phyloP scores from a whole-genome alignment of 1,139 yeast genomes.

The Yamadazyma songkhlaensis region DNA sequence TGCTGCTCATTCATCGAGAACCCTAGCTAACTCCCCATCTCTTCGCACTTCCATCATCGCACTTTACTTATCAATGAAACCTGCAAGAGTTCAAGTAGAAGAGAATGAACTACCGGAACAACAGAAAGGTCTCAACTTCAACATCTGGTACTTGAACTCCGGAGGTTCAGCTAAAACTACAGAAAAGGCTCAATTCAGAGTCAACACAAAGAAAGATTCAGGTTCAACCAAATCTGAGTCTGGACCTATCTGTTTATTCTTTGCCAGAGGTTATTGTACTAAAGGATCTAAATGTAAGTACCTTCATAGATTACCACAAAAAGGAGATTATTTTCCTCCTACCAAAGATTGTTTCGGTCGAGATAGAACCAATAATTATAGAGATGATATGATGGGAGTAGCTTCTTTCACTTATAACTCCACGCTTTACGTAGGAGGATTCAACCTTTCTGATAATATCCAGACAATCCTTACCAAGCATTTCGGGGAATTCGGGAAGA shows the following conservation, averaged over 20 bases:
- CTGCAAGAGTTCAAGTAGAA: slow-evolving; percentile 68
- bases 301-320: slow-evolving; percentile 70
- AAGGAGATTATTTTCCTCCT: slow-evolving; percentile 45
- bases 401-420: slow-evolving; percentile 78
- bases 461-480: slow-evolving; percentile 38
- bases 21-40: no score
- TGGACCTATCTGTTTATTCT: slow-evolving; percentile 69
- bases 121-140: slow-evolving; percentile 78
- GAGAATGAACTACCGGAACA: slow-evolving; percentile 62
- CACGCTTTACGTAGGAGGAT: slow-evolving; percentile 77
- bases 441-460: slow-evolving; percentile 31
- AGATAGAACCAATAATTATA: slow-evolving; percentile 75
- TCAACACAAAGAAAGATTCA: slow-evolving; percentile 60
- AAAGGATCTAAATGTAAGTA: slow-evolving; percentile 74
- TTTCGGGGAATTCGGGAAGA: slow-evolving; percentile 75
- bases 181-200: slow-evolving; percentile 43
- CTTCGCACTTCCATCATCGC: background rate
- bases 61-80: slow-evolving; percentile 17
- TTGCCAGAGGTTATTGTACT: slow-evolving; percentile 86
- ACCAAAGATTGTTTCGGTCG: slow-evolving; percentile 92
- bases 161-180: slow-evolving; percentile 53
- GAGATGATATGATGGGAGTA: slow-evolving; percentile 94
- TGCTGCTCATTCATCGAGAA: no score
- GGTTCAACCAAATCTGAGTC: slow-evolving; percentile 73
- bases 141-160: slow-evolving; percentile 81